Base-by-base conservation (phyloP, 75 land plant species). In the Pseudotsuga menziesii region DNA sequence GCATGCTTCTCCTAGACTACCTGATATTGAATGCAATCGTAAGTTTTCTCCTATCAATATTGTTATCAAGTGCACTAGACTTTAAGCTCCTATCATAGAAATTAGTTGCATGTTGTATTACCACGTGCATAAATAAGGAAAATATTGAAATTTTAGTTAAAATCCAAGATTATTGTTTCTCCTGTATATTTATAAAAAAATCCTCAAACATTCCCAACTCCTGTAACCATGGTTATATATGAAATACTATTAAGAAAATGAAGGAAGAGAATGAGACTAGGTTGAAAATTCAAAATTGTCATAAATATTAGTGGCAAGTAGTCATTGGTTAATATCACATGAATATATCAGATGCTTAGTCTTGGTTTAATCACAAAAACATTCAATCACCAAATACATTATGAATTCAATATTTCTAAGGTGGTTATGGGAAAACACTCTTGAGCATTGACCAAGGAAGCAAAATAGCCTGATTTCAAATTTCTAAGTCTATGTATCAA, bases 1-100 rank as follows among this genome's bases (percentile, higher is more conserved):
- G 32, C 76, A 39, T 55, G 9, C 8, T 55, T 39, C 25, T 41
- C 26, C 48, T 35, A 17, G n/a, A 71, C 57, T 83, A 91, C 98
- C 98, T 90, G 81, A 95, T 92, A 81, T 95, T 95, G 86, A 85
- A 95, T 25, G 98, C 98, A 73, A 95, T 92, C 95, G 92, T 95
- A 77, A 88, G 66, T 78, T 86, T 72, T 17, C 96, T 79, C 78
- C 91, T 87, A 13, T 87, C 86, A 66, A 72, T 60, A 59, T 82
- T 86, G 16, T 75, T 83, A 19, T 80, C 87, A 27, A 57, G 23
- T 19, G 77, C 64, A 22, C 62, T 75, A 71, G 27, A 69, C 25
- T 39, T 82, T 75, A 52, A 44, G 74, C 77, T 80, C 41, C 56
- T 76, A 41, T 86, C 91, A 78, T 84, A 19, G 60, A 95, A 91